Evolutionary conservation across 345 rosid species (phyloP).

Genomic region (Eucalyptus leucophloia): DNA sequence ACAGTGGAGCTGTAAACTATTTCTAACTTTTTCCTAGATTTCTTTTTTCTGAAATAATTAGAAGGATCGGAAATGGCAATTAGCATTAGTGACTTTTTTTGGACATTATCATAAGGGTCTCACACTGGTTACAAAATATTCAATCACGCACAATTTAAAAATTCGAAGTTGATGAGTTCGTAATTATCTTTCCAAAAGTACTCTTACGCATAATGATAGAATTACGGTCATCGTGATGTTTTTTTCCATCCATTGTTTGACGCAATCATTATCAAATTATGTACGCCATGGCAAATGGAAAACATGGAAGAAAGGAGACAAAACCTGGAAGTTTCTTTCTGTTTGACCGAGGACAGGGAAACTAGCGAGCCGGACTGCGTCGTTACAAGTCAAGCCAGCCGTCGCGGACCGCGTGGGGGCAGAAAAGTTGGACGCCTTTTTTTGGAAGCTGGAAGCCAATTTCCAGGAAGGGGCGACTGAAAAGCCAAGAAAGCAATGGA

Average conservation of each 20-base stretch:
- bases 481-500: not conserved
- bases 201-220: not conserved
- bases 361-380: not conserved
- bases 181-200: rapidly evolving
- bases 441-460: not conserved
- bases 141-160: rapidly evolving
- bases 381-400: not conserved
- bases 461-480: not conserved
- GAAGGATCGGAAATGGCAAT: rapidly evolving
- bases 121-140: rapidly evolving
- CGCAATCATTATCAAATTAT: not conserved
- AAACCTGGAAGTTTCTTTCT: not conserved
- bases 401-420: not conserved
- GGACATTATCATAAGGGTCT: rapidly evolving
- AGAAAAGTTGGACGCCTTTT: not conserved
- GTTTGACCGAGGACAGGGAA: not conserved
- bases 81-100: rapidly evolving
- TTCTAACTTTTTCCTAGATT: not conserved
- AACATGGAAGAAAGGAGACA: not conserved
- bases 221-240: not conserved
- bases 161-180: rapidly evolving
- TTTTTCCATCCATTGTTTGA: not conserved
- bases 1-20: not conserved
- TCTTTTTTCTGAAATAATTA: not conserved
- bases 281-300: not conserved